Base-by-base conservation (phyloP, 73 alveolate species). In the Durusdinium trenchii region DNA sequence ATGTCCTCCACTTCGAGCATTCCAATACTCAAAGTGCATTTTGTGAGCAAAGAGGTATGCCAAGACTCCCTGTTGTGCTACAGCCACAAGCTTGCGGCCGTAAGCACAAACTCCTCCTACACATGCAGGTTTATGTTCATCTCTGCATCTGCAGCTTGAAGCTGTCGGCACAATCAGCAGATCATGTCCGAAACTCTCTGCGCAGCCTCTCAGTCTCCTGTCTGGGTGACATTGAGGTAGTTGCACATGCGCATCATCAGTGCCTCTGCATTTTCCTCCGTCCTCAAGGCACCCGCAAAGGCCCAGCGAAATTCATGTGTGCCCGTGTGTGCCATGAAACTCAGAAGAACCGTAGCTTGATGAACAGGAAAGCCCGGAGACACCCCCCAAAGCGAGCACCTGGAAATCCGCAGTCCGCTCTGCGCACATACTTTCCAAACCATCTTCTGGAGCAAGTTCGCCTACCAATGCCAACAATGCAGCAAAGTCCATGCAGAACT, bases 41-140 rank as follows among this genome's bases (percentile, higher is more conserved):
- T 32, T 60, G 73, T 60, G 73, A 60, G 18, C 18, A 32, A 60
- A 23, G 73, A 32, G 18, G 30, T 23, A 60, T 38, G 84, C 40
- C 84, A 9, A 73, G 45, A 48, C 71, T 30, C 96, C 96, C 47
- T 89, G 96, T 69, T 51, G 40, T 6, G 96, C 82, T 38, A 89
- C 67, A 69, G 96, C 42, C 23, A 89, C 52, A 1, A 89, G 86
- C 73, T 89, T 89, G 96, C 82, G 52, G 52, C 86, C 96, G n/a
- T 61, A 89, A 6, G 96, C 96, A 35, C 86, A 45, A 18, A 89
- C 96, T 0, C 96, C 96, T 62, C 96, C 96, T 89, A 81, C 60
- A 36, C 50, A 5, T 6, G 40, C 23, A 23, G 30, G 73, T 60
- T 60, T 23, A 60, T 32, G 3, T 32, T 60, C n/a, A 23, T 23